A percentile compares a stretch with the other conserved stretches of the same genome.
phyloP scores from a whole-genome alignment of 208 protist species.

The Acanthamoeba comandoni region DNA sequence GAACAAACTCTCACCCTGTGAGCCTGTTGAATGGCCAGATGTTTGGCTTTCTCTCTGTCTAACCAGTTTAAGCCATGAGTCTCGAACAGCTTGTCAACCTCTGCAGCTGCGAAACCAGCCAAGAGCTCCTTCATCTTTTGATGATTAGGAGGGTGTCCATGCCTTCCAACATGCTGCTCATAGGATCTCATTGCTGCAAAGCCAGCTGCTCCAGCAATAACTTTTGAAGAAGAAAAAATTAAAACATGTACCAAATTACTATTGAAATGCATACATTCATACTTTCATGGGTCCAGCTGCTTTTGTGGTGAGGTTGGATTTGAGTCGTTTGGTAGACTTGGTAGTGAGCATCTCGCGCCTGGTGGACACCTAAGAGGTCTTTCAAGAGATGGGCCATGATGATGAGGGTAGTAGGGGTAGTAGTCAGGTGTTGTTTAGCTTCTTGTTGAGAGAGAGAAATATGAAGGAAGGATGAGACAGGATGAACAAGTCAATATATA shows the following conservation, averaged over 20 bases:
- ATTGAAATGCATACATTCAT: too few species aligned
- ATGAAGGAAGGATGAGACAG: too few species aligned
- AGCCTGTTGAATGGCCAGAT: conserved; percentile 30
- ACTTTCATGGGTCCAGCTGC: conserved; percentile 21
- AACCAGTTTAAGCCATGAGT: conserved; percentile 30
- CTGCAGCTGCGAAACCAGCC: conserved; percentile 26
- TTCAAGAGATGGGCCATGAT: too few species aligned
- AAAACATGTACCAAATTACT: too few species aligned
- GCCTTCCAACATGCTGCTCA: background rate
- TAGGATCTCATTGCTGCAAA: conserved; percentile 29
- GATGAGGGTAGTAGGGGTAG: too few species aligned
- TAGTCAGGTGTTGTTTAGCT: too few species aligned
- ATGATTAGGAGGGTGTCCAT: background rate
- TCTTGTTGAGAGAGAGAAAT: too few species aligned
- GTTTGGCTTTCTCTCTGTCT: background rate
- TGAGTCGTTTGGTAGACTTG: conserved; percentile 19
- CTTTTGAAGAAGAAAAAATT: background rate
- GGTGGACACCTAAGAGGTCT: background rate
- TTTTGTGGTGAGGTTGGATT: conserved; percentile 18
- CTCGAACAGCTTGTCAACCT: conserved; percentile 38
- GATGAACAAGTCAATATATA: too few species aligned
- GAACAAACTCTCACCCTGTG: too few species aligned
- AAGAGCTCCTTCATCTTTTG: conserved; percentile 38
- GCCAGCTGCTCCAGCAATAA: conserved; percentile 24
- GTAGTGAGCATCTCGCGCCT: conserved; percentile 9